Base-by-base conservation (phyloP, 176 grass and related monocot genomes). In the Triticum monococcum region DNA sequence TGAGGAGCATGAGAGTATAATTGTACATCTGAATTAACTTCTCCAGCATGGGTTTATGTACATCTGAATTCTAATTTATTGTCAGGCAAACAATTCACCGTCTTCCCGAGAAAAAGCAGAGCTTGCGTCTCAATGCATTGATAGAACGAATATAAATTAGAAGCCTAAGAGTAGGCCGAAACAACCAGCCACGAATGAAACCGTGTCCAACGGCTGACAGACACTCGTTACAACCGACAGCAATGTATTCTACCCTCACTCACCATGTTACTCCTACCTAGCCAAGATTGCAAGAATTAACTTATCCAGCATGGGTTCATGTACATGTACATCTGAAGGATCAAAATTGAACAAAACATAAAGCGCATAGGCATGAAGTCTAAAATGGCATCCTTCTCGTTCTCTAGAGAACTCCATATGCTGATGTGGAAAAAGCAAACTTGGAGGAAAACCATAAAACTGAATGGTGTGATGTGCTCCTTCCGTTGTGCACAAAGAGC, bases 311-410 rank as follows among this genome's bases (percentile, higher is more conserved):
- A 60, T 81, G 12, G 33, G 17, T 73, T 89, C 57, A 37, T 41
- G 33, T 56, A 68, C 68, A 48, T 61, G 18, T 37, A 70, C 22
- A 81, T 86, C 48, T 24, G 54, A 90, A 45, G n/a, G 64, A 72
- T 41, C 30, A 63, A 86, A 81, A 32, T 32, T n/a, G 30, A 83
- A 32, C 24, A 64, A 33, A 74, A 83, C 36, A 75, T 43, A 16
- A 12, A 43, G 25, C 37, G 1, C 36, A 28, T 63, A 63, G n/a
- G 38, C 62, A 78, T 1, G 0, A 62, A 86, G 36, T 25, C 37
- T 71, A 77, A 18, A 30, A 16, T 69, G 67, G 6, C 13, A 76
- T 36, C 12, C 2, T 28, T 28, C 20, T 2, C 28, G 70, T 72
- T 54, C 64, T 79, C 69, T 22, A 8, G 23, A 66, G 12, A 84